phyloP scores from a whole-genome alignment of 1,284 basidiomycete genomes.

The Stygiomarasmius scandens region DNA sequence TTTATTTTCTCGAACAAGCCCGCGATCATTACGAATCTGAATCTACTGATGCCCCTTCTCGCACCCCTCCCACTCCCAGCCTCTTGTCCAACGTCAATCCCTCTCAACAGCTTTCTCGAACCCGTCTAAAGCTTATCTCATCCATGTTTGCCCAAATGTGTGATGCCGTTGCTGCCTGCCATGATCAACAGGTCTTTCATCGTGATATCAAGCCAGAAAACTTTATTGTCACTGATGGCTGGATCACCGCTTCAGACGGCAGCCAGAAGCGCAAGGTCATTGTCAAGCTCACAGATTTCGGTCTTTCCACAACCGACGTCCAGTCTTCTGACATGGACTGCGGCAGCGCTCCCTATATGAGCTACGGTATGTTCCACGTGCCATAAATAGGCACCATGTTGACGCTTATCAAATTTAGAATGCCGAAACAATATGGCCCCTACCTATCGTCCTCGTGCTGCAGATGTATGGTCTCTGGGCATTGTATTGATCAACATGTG shows the following conservation, averaged over 20 bases:
- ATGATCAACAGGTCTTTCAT: slow-evolving; percentile 90
- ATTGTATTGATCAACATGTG: slow-evolving; percentile 98
- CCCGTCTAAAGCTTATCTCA: slow-evolving; percentile 88
- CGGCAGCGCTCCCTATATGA: slow-evolving; percentile 99
- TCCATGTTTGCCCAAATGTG: slow-evolving; percentile 99
- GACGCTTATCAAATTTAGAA: slow-evolving; percentile 53
- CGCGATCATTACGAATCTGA: slow-evolving; percentile 78
- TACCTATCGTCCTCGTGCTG: slow-evolving; percentile 90
- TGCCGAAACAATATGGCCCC: slow-evolving; percentile 97
- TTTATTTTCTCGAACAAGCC: slow-evolving; percentile 96
- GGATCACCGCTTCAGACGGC: slow-evolving; percentile 53
- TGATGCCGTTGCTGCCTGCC: slow-evolving; percentile 95
- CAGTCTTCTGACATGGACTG: slow-evolving; percentile 97
- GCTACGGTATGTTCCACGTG: slow-evolving; percentile 69
- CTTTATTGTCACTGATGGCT: slow-evolving; percentile 89
- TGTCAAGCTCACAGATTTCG: slow-evolving; percentile 97
- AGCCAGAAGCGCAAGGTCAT: slow-evolving; percentile 74
- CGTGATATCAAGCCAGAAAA: slow-evolving; percentile 99
- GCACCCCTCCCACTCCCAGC: slow-evolving; percentile 92
- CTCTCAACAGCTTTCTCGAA: slow-evolving; percentile 80
- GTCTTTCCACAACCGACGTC: slow-evolving; percentile 87
- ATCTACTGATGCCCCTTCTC: slow-evolving; percentile 51
- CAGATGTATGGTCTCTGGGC: slow-evolving; percentile 98
- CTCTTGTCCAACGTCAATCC: slow-evolving; percentile 89
- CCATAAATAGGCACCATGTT: slow-evolving; percentile 7